Percentiles rank a stretch among this genome's conserved stretches.
Evolutionary conservation across 495 filamentous ascomycete species (phyloP).

Genomic region (Aspergillus kassunensis): DNA sequence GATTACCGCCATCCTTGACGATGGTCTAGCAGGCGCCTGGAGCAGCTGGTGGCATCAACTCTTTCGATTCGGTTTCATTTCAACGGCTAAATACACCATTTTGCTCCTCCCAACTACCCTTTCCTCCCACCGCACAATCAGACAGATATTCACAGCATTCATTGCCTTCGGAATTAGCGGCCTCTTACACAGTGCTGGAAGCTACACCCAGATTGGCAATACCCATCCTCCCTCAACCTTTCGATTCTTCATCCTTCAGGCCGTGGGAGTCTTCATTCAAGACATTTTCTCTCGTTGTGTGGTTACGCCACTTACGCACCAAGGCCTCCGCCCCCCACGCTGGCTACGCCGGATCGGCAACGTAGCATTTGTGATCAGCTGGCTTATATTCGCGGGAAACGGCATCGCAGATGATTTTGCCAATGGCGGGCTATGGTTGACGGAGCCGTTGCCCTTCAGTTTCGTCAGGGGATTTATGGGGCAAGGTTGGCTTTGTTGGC

Average conservation of each 20-base stretch:
- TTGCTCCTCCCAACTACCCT: slow-evolving; percentile 27
- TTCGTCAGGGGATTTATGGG: slow-evolving; percentile 50
- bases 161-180: slow-evolving; percentile 59
- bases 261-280: slow-evolving; percentile 53
- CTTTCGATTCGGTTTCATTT: slow-evolving; percentile 69
- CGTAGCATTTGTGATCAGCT: slow-evolving; percentile 46
- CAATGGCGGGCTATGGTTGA: slow-evolving; percentile 58
- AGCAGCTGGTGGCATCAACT: slow-evolving; percentile 86
- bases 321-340: slow-evolving; percentile 23
- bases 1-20: slow-evolving; percentile 50
- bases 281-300: slow-evolving; percentile 23
- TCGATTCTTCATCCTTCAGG: slow-evolving; percentile 56
- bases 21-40: slow-evolving; percentile 75
- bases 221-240: slow-evolving; percentile 42
- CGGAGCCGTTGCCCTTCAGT: slow-evolving; percentile 67
- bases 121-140: slow-evolving; percentile 13
- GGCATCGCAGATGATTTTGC: slow-evolving; percentile 61
- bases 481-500: slow-evolving; percentile 57
- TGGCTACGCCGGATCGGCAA: slow-evolving; percentile 48
- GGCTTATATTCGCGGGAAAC: slow-evolving; percentile 54
- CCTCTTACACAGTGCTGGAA: slow-evolving; percentile 55
- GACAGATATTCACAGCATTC: slow-evolving; percentile 29
- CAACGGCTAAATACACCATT: slow-evolving; percentile 50
- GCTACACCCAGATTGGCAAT: slow-evolving; percentile 45
- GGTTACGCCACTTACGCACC: slow-evolving; percentile 23